Evolutionary conservation across 2,329 filamentous ascomycete genomes (phyloP).

Genomic region (Botrytis fragariae): DNA sequence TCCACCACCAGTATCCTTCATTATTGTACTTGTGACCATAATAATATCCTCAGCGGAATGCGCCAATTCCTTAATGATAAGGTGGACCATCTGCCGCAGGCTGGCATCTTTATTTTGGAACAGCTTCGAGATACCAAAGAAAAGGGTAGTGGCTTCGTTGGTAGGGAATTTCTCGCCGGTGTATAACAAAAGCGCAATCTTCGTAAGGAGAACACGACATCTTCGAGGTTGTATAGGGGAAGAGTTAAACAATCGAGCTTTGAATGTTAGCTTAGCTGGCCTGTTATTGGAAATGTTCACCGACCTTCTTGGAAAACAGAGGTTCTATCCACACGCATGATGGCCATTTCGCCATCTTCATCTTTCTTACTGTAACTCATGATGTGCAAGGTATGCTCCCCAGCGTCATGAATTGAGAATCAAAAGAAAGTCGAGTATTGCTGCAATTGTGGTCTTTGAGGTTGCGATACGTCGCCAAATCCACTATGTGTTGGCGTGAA

Average conservation of each 20-base stretch:
- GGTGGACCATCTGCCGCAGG: constrained; percentile 96
- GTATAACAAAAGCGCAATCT: constrained; percentile 93
- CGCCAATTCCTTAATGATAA: constrained; percentile 96
- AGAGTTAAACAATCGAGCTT: constrained; percentile 95
- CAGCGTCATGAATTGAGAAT: constrained; percentile 39
- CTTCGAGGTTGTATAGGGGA: constrained; percentile 94
- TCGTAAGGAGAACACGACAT: constrained; percentile 96
- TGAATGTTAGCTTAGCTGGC: constrained; percentile 41
- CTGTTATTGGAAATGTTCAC: constrained; percentile 35
- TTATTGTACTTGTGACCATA: constrained; percentile 99
- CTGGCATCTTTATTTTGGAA: constrained; percentile 99
- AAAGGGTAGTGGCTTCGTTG: constrained; percentile 95
- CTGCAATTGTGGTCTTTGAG: constrained; percentile 19
- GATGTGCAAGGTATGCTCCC: constrained; percentile 42
- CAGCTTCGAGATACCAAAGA: constrained; percentile 98
- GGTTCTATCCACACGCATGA: constrained; percentile 97
- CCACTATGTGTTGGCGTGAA: constrained; percentile 20
- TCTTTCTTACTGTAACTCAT: constrained; percentile 99
- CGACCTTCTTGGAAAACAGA: constrained; percentile 98
- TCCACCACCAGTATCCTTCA: constrained; percentile 97
- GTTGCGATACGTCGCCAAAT: constrained; percentile 37
- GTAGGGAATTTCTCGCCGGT: constrained; percentile 96
- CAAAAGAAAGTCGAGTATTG: constrained; percentile 26
- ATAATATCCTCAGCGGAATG: constrained; percentile 97
- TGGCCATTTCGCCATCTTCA: constrained; percentile 88